Percentiles rank a stretch among this genome's conserved stretches.
Conservation (phyloP, 2,329 filamentous ascomycete genomes). For the Blastomyces silverae region DNA sequence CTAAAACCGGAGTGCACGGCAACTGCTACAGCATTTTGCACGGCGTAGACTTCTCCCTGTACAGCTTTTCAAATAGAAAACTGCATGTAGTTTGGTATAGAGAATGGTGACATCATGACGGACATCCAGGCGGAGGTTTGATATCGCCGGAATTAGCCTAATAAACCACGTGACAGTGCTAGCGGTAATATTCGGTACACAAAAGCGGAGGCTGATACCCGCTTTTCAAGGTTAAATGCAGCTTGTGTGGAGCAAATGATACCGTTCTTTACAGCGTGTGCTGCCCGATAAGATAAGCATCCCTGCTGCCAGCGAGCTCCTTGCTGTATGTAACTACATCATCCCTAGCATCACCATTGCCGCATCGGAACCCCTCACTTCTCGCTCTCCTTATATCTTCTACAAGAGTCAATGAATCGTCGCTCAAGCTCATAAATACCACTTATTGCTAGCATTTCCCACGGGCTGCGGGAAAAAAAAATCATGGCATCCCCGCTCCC, state of each 20-base stretch:
- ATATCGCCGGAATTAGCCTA: background rate
- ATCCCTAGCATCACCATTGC: background rate
- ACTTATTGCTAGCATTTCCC: background rate
- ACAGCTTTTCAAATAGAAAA: background rate
- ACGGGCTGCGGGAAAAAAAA: background rate
- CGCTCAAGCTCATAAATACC: background rate
- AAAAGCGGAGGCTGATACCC: background rate
- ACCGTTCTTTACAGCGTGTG: background rate
- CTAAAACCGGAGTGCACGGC: background rate
- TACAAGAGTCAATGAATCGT: background rate
- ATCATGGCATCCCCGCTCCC: conserved; percentile 36
- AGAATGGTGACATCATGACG: background rate
- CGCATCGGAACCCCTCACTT: background rate
- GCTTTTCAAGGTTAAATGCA: background rate
- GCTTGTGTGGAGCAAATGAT: background rate
- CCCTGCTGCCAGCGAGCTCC: background rate
- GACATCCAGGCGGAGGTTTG: background rate
- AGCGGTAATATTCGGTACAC: background rate
- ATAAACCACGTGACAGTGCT: background rate
- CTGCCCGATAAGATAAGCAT: conserved; percentile 9
- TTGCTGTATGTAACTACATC: background rate
- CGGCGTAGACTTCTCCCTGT: background rate
- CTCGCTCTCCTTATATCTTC: background rate
- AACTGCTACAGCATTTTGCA: background rate
- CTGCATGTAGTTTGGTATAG: background rate